Base-by-base conservation (phyloP, 1,284 basidiomycete species). In the Melampsora americana region DNA sequence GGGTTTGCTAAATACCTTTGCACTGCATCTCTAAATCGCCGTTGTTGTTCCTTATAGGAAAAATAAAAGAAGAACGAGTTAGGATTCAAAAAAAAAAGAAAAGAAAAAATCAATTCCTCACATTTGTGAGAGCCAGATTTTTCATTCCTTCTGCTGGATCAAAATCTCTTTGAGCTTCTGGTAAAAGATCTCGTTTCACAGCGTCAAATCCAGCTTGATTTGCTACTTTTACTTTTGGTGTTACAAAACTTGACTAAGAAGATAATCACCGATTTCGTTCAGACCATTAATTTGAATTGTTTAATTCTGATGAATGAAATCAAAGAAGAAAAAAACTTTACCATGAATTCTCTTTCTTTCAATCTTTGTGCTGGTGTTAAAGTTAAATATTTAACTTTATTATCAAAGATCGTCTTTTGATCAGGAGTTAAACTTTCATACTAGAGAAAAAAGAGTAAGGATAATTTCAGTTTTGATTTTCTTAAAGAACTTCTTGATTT, bases 181-280 rank as follows among this genome's bases (percentile, higher is more conserved):
- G 72, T 46, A 65, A 66, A 35, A 74, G 28, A n/a, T 2, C 32
- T 56, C 59, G 56, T 46, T 74, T 74, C 28, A 74, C 46, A 0
- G 72, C 64, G 12, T 74, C 72, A 30, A 74, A 74, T 4, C 72
- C 72, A 1, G 65, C 72, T 61, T 74, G 72, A 42, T 74, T 61
- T 4, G 72, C 72, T 50, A 53, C 66, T 28, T 61, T 74, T 12
- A 39, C 56, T 20, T 7, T 60, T 20, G 28, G 48, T 3, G 59
- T 66, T 28, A 74, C 72, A 48, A 74, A 74, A 26, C 48, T 44
- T 23, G 30, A 50, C 72, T 74, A 4, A 53, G 35, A 18, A n/a
- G 16, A 46, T 46, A n/a, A n/a, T n/a, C n/a, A n/a, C n/a, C n/a
- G n/a, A n/a, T n/a, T n/a, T n/a, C n/a, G n/a, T n/a, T n/a, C n/a